These are phyloP conservation scores for Botryotinia convoluta DNA, from an alignment of 2,329 filamentous ascomycete genomes.

Conservation along the genomic window DNA sequence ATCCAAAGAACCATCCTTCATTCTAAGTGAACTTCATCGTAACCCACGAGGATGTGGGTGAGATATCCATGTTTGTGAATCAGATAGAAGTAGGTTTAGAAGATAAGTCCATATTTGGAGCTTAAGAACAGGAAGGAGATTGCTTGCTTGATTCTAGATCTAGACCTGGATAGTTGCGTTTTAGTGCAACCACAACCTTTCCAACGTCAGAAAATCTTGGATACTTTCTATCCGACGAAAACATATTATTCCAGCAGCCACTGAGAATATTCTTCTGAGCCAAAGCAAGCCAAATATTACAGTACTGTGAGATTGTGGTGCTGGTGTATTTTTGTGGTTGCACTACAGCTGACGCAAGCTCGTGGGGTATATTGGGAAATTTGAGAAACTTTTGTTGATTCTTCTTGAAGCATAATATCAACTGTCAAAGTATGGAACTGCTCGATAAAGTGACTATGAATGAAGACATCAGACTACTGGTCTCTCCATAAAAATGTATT, in stretches of 20 bases:
- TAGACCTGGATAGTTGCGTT: not conserved
- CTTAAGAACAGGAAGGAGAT: not conserved
- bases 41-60: not conserved
- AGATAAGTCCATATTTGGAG: rapidly evolving
- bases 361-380: rapidly evolving
- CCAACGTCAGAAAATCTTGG: rapidly evolving
- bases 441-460: not conserved
- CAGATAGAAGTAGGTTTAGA: rapidly evolving
- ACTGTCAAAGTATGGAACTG: not conserved
- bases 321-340: not conserved
- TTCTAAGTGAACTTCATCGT: not conserved
- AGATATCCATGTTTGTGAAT: not conserved
- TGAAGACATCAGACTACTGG: not conserved
- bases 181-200: not conserved
- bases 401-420: not conserved
- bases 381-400: not conserved
- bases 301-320: not conserved
- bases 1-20: no score
- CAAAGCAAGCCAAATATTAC: not conserved
- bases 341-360: not conserved
- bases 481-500: not conserved
- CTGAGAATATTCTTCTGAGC: rapidly evolving
- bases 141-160: not conserved
- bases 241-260: not conserved
- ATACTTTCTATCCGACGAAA: rapidly evolving